Percentiles rank a stretch among this genome's conserved stretches.
These are phyloP conservation scores for Fusarium sp. DNA, from an alignment of 2,329 filamentous ascomycete genomes.

Conservation along the genomic window DNA sequence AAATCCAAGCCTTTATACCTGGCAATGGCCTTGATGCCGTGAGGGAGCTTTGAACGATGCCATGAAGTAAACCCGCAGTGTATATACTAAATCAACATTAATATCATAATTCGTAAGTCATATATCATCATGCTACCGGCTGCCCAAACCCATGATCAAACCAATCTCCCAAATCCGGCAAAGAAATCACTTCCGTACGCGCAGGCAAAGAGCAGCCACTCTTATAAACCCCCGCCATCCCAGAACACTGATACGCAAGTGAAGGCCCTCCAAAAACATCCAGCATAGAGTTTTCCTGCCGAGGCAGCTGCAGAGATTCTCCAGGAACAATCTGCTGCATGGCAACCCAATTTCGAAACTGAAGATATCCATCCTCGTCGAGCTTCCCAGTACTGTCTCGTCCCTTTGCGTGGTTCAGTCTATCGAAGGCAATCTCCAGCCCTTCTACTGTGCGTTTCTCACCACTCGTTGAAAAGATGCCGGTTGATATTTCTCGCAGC, in stretches of 20 bases:
- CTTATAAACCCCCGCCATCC: constrained; percentile 2
- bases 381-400: not conserved
- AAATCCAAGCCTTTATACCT: not conserved
- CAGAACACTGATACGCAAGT: constrained; percentile 1
- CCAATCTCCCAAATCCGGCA: constrained; percentile 26
- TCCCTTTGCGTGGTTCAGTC: not conserved
- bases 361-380: constrained; percentile 25
- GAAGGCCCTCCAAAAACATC: not conserved
- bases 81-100: not conserved
- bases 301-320: constrained; percentile 15
- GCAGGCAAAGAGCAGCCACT: constrained; percentile 1
- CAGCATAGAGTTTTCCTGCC: constrained; percentile 7
- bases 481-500: constrained; percentile 23
- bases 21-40: not conserved
- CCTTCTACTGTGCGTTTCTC: constrained; percentile 26
- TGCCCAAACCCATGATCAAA: constrained; percentile 21
- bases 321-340: constrained; percentile 33
- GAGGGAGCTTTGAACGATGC: not conserved
- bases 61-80: not conserved
- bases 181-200: constrained; percentile 16
- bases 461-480: constrained; percentile 23
- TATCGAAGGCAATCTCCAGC: constrained; percentile 22
- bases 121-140: not conserved
- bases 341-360: constrained; percentile 40
- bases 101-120: not conserved